Percentiles rank a stretch among this genome's conserved stretches.
These are phyloP conservation scores for Cyberlindnera veronae DNA, from an alignment of 805 yeast species.

Conservation along the genomic window DNA sequence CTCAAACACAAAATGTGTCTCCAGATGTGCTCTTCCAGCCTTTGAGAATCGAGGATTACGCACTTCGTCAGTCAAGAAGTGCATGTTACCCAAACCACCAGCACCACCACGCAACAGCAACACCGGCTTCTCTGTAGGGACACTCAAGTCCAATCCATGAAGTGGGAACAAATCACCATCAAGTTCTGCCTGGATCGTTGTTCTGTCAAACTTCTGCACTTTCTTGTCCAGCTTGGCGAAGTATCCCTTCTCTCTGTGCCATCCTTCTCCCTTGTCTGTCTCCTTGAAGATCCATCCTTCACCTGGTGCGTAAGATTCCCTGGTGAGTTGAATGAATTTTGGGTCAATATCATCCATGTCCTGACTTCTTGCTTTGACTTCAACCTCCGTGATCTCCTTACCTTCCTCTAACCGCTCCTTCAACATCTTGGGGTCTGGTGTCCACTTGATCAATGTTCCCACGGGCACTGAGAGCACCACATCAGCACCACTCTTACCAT, in stretches of 20 bases:
- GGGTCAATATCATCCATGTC: slow-evolving; percentile 32
- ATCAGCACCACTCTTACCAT: slow-evolving; percentile 84
- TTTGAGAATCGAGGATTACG: slow-evolving; percentile 91
- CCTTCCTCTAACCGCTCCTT: slow-evolving; percentile 14
- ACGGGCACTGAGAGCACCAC: slow-evolving; percentile 82
- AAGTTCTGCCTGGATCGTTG: slow-evolving; percentile 54
- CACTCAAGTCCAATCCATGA: slow-evolving; percentile 70
- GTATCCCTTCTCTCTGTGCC: slow-evolving; percentile 61
- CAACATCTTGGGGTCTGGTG: slow-evolving; percentile 62
- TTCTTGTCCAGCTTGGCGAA: slow-evolving; percentile 61
- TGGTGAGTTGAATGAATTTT: slow-evolving; percentile 51
- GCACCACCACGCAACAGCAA: slow-evolving; percentile 77
- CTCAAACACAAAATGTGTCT: slow-evolving; percentile 71
- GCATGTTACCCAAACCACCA: slow-evolving; percentile 97
- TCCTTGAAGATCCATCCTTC: slow-evolving; percentile 90
- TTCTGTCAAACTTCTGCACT: slow-evolving; percentile 63
- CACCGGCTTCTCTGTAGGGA: slow-evolving; percentile 62
- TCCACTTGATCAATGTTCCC: slow-evolving; percentile 85
- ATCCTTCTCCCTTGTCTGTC: slow-evolving; percentile 55
- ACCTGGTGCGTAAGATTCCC: slow-evolving; percentile 64
- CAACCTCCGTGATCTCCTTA: slow-evolving; percentile 26
- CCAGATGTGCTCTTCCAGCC: slow-evolving; percentile 67
- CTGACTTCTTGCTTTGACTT: slow-evolving; percentile 33
- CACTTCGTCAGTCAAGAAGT: slow-evolving; percentile 76
- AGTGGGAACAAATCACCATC: slow-evolving; percentile 69